Conservation (phyloP, 1,284 basidiomycete species). For the Cryptococcus wingfieldii region DNA sequence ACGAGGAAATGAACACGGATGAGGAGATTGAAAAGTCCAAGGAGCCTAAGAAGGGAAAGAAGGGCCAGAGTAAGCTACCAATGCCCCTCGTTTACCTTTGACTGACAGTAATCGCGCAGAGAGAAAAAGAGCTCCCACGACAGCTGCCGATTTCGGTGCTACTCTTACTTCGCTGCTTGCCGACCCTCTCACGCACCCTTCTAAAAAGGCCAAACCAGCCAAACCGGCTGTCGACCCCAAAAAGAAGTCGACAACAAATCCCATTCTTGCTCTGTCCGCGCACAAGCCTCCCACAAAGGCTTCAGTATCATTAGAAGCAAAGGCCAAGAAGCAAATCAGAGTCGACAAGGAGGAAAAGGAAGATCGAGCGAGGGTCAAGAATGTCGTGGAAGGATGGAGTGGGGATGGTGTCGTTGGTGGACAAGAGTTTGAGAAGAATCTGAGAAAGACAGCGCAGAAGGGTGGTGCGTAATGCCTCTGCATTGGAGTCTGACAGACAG, state of each 20-base stretch:
- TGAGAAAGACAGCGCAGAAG: conserved; percentile 49
- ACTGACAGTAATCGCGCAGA: conserved; percentile 22
- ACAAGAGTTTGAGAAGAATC: conserved; percentile 48
- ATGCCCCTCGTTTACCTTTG: neutral
- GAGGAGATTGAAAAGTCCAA: conserved; percentile 30
- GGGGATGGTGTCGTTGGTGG: conserved; percentile 33
- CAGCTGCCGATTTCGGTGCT: conserved; percentile 40
- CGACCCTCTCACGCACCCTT: conserved; percentile 23
- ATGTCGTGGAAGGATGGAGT: conserved; percentile 48
- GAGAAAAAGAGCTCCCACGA: conserved; percentile 43
- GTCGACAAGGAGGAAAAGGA: conserved; percentile 41
- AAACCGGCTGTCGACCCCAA: conserved; percentile 2
- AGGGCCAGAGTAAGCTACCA: conserved; percentile 5
- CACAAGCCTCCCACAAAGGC: conserved; percentile 28
- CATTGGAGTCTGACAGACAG: neutral
- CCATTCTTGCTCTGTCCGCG: conserved; percentile 40
- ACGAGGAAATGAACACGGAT: conserved; percentile 20
- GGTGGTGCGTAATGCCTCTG: conserved; percentile 42
- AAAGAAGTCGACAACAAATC: conserved; percentile 10
- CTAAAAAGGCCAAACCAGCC: conserved; percentile 13
- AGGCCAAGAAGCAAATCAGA: conserved; percentile 37
- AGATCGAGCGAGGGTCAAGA: conserved; percentile 41
- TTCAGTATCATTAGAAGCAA: conserved; percentile 22
- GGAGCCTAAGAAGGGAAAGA: conserved; percentile 11
- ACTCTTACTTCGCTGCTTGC: conserved; percentile 45